phyloP scores from a whole-genome alignment of 2,329 filamentous ascomycete species.

The Pseudopyrenochaeta lycopersici region DNA sequence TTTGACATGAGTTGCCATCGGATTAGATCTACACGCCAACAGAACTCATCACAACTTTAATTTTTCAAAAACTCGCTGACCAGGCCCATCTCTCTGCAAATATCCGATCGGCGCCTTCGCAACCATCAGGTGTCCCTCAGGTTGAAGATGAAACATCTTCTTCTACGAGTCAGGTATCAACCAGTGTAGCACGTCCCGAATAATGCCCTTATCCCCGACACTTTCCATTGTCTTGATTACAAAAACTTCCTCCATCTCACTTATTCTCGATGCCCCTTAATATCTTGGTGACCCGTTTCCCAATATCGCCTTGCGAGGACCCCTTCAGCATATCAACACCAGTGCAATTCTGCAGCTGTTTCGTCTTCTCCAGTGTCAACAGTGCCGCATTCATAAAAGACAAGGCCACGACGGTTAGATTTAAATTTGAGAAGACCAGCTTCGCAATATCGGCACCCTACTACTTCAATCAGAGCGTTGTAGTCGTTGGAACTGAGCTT shows the following conservation, averaged over 20 bases:
- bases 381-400: constrained; percentile 45
- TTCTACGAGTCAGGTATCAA: constrained; percentile 42
- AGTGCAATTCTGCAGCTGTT: constrained; percentile 24
- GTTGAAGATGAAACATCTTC: constrained; percentile 41
- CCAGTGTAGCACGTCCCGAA: constrained; percentile 39
- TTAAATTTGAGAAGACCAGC: constrained; percentile 33
- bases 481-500: constrained; percentile 39
- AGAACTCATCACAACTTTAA: no score
- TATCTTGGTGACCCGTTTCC: constrained; percentile 32
- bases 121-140: constrained; percentile 33
- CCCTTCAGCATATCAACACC: constrained; percentile 34
- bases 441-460: constrained; percentile 39
- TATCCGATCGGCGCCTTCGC: constrained; percentile 31
- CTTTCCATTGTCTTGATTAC: constrained; percentile 25
- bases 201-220: constrained; percentile 12
- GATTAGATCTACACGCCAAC: no score
- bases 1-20: constrained; percentile 4
- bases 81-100: constrained; percentile 10
- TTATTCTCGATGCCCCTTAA: constrained; percentile 36
- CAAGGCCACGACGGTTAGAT: constrained; percentile 33
- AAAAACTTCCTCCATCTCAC: constrained; percentile 32
- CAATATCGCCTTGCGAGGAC: constrained; percentile 36
- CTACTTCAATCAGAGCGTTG: constrained; percentile 18
- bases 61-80: neutral
- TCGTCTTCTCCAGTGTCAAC: constrained; percentile 35